These are phyloP conservation scores for Rhizopus sp. DNA, from an alignment of 371 early-diverging fungal genomes.

Conservation along the genomic window DNA sequence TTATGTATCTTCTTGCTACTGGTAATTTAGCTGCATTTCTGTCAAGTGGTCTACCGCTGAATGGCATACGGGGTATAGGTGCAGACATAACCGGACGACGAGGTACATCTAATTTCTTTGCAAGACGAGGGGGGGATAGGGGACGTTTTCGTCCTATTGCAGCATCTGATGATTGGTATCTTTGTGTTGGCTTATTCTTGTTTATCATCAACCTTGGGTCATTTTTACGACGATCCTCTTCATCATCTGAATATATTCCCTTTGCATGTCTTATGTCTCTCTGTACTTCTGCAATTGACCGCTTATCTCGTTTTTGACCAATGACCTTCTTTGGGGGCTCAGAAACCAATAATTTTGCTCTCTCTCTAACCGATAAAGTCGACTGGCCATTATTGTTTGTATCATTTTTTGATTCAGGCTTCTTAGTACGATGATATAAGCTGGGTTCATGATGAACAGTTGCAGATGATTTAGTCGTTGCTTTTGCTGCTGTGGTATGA, in stretches of 20 bases:
- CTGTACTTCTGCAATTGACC: constrained; percentile 41
- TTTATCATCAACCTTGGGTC: constrained; percentile 20
- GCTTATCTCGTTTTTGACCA: constrained; percentile 35
- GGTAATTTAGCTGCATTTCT: constrained; percentile 7
- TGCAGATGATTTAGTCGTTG: constrained; percentile 7
- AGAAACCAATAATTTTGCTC: constrained; percentile 23
- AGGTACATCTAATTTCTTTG: constrained; percentile 4
- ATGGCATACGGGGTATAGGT: constrained; percentile 38
- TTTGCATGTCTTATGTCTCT: constrained; percentile 40
- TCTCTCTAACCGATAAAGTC: constrained; percentile 19
- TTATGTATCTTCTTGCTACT: constrained; percentile 15
- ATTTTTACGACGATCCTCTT: constrained; percentile 10
- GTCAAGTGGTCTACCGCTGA: constrained; percentile 27
- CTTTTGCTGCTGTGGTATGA: background rate
- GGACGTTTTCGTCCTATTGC: constrained; percentile 13
- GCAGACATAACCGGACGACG: constrained; percentile 2
- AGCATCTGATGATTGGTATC: constrained; percentile 8
- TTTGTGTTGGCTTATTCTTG: constrained; percentile 12
- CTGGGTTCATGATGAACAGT: constrained; percentile 3
- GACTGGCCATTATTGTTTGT: background rate
- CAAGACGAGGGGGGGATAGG: constrained; percentile 5
- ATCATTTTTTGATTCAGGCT: constrained; percentile 9
- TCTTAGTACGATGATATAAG: constrained; percentile 23
- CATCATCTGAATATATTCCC: constrained; percentile 43
- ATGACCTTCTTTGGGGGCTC: constrained; percentile 24